A percentile compares a stretch with the other conserved stretches of the same genome.
phyloP scores from a whole-genome alignment of 2,329 filamentous ascomycete species.

The Penicillium psychrosexuale region DNA sequence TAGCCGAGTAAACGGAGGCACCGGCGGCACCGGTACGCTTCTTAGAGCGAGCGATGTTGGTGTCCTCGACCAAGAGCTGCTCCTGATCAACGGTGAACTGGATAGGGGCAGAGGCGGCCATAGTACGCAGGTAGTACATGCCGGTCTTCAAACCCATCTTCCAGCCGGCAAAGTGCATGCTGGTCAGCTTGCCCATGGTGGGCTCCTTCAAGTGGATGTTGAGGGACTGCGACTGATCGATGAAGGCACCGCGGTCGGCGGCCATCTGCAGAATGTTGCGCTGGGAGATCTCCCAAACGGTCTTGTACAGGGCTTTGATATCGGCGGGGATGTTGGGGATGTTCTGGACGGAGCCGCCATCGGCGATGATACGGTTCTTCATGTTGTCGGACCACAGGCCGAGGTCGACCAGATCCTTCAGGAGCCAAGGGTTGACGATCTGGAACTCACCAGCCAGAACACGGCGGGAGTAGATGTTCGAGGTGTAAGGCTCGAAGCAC shows the following conservation, averaged over 20 bases:
- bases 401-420: constrained; percentile 97
- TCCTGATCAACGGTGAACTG: constrained; percentile 99
- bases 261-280: constrained; percentile 96
- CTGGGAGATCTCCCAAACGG: constrained; percentile 98
- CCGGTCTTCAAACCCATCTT: constrained; percentile 99
- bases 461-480: constrained; percentile 98
- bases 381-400: constrained; percentile 98
- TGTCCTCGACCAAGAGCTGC: constrained; percentile 82
- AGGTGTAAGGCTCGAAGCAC: constrained; percentile 99
- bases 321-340: constrained; percentile 95
- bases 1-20: constrained; percentile 57
- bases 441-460: constrained; percentile 98
- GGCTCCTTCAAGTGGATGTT: constrained; percentile 99
- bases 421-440: constrained; percentile 97
- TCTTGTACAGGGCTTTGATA: constrained; percentile 98
- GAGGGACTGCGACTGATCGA: constrained; percentile 97
- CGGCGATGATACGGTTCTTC: constrained; percentile 99
- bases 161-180: constrained; percentile 99
- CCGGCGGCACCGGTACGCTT: constrained; percentile 64
- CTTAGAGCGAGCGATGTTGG: constrained; percentile 67
- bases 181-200: constrained; percentile 99
- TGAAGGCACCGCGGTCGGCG: constrained; percentile 95
- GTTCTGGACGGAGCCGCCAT: constrained; percentile 92
- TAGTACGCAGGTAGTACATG: constrained; percentile 99
- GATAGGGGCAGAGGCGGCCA: constrained; percentile 93